phyloP scores from a whole-genome alignment of 2,329 filamentous ascomycete genomes.

The Lachnellula subtilissima region DNA sequence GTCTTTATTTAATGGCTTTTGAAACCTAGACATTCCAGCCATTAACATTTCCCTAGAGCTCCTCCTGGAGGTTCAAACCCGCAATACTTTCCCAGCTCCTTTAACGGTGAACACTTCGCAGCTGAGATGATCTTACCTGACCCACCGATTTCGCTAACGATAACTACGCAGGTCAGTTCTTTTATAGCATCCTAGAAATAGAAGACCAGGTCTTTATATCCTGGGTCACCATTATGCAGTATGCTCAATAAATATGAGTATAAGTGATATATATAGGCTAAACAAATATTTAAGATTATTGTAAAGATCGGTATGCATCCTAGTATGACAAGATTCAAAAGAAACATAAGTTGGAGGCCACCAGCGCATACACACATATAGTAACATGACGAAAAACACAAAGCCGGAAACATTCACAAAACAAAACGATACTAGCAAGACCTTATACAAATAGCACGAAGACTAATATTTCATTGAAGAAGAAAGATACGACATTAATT shows the following conservation, averaged over 20 bases:
- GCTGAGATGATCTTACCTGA: constrained; percentile 38
- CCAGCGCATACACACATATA: too few relatives aligned
- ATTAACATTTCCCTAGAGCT: constrained; percentile 53
- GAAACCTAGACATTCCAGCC: constrained; percentile 39
- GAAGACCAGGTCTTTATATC: constrained; percentile 37
- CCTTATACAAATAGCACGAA: too few relatives aligned
- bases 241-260: constrained; percentile 24
- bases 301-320: too few relatives aligned
- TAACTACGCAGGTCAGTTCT: constrained; percentile 55
- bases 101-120: constrained; percentile 60
- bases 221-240: constrained; percentile 59
- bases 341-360: too few relatives aligned
- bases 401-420: too few relatives aligned
- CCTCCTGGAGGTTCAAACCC: constrained; percentile 51
- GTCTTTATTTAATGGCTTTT: constrained; percentile 41
- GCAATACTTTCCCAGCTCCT: constrained; percentile 53
- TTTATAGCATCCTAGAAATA: constrained; percentile 39
- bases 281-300: too few relatives aligned
- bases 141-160: constrained; percentile 47
- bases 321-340: too few relatives aligned
- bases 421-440: too few relatives aligned
- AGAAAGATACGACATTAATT: too few relatives aligned
- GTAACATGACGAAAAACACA: too few relatives aligned
- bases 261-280: too few relatives aligned
- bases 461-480: too few relatives aligned